Evolutionary conservation across 2,329 filamentous ascomycete species (phyloP), one percentile per base, ranked within the genome.

Genomic region (Ramularia endophylla): DNA sequence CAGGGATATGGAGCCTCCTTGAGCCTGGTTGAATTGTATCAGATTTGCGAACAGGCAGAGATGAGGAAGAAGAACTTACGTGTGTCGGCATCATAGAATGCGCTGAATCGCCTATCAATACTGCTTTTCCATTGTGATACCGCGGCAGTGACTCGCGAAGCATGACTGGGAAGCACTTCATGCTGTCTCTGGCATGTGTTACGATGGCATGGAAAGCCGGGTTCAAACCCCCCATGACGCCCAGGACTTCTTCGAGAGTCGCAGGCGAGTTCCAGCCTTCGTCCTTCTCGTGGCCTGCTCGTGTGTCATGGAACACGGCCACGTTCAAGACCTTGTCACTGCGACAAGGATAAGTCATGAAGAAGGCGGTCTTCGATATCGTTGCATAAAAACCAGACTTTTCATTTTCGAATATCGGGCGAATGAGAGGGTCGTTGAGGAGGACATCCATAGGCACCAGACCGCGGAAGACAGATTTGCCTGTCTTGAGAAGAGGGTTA

Each of bases 251-350:
- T 3, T 36, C 33, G 6, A 43, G 32, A 12, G 43, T 46, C 5
- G 40, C 46, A 2, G 46, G 43, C 9, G 43, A 46, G 7, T 28
- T 39, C 46, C 46, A 49, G 13, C 44, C 43, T 34, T 49, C 43
- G n/a, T 46, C 46, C 15, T 46, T 27, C 17, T 43, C 38, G 11
- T 49, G 46, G 12, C 41, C 40, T 3, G 37, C 27, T 17, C 44
- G 36, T 2, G 46, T 49, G 8, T 18, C 32, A 34, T 49, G 46
- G 38, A 49, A 46, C 11, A 49, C 27, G 25, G 46, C 46, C 6
- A 49, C 19, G 32, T 46, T 49, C 43, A 49, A 41, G 29, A 49
- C 36, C 19, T 44, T 28, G 22, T 46, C 46, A 5, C 41, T 37
- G 11, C 38, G 34, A 30, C 46, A 49, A 18, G 46, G 43, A 25